A percentile compares a stretch with the other conserved stretches of the same genome.
phyloP scores from a whole-genome alignment of 345 rosid species.

The Camelina sativa region DNA sequence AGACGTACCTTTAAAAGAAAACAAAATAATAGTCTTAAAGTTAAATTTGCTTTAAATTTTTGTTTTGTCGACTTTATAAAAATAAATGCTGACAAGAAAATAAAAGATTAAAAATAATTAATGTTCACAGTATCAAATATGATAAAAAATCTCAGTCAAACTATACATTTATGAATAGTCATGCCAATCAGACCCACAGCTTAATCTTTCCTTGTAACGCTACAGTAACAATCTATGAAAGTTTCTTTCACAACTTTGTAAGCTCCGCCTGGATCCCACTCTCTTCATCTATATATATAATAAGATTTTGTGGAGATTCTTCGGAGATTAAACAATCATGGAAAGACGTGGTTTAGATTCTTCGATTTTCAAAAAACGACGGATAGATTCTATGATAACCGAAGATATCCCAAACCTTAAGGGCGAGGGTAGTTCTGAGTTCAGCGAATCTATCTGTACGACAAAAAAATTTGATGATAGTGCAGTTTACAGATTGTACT shows the following conservation, averaged over 20 bases:
- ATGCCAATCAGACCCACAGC: not conserved
- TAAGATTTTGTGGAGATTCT: not conserved
- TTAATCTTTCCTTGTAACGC: not conserved
- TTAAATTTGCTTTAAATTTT: too few species aligned
- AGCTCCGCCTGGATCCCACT: not conserved
- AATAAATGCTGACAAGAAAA: too few species aligned
- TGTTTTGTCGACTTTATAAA: too few species aligned
- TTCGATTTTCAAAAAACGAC: not conserved
- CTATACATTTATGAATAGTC: not conserved
- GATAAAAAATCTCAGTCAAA: too few species aligned
- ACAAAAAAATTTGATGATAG: not conserved
- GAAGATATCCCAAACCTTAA: slow-evolving; percentile 2
- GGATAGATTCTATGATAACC: not conserved
- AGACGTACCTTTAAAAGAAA: too few species aligned
- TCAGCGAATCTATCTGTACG: not conserved
- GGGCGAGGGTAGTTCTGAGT: not conserved
- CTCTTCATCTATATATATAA: not conserved
- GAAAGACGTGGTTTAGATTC: not conserved
- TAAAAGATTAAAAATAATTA: not conserved
- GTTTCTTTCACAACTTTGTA: not conserved
- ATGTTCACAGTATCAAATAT: not conserved
- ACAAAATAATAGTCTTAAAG: too few species aligned
- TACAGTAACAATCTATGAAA: not conserved
- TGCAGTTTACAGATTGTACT: not conserved
- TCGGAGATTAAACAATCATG: not conserved